A percentile compares a stretch with the other conserved stretches of the same genome.
Evolutionary conservation across 495 filamentous ascomycete species (phyloP).

Genomic region (Hypomontagnella monticulosa): DNA sequence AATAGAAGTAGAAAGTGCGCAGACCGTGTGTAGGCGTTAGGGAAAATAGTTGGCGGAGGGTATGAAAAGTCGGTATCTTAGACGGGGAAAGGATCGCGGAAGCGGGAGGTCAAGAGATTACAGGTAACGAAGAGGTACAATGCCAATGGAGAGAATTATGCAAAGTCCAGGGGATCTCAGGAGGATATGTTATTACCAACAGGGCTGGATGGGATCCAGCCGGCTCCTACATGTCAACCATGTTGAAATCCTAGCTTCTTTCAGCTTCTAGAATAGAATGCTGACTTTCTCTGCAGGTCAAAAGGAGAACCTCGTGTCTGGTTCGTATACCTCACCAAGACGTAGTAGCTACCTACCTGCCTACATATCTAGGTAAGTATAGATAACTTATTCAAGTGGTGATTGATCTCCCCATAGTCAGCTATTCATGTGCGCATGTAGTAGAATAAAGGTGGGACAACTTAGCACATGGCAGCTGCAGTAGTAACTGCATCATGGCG

Average conservation of each 20-base stretch:
- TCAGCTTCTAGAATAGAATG: conserved; percentile 19
- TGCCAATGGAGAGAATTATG: conserved; percentile 3
- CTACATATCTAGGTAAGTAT: neutral
- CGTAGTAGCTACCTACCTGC: conserved; percentile 3
- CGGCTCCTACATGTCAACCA: neutral
- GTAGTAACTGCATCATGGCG: conserved; percentile 40
- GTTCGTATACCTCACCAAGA: conserved; percentile 7
- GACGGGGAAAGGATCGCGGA: conserved; percentile 14
- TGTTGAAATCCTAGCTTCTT: neutral
- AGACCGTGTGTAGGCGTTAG: neutral
- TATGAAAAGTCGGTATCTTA: conserved; percentile 14
- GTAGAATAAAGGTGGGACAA: conserved; percentile 39
- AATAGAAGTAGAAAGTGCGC: no score
- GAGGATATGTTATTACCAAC: conserved; percentile 17
- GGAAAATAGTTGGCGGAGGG: neutral
- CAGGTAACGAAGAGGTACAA: conserved; percentile 8
- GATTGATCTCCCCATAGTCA: conserved; percentile 7
- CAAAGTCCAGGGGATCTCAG: conserved; percentile 15
- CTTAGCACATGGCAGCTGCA: conserved; percentile 43
- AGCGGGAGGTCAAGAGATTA: conserved; percentile 18
- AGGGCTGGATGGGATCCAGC: conserved; percentile 20
- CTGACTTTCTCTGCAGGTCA: neutral
- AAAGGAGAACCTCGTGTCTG: conserved; percentile 18
- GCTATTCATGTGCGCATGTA: conserved; percentile 16
- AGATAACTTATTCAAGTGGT: neutral